Base-by-base conservation (phyloP, 176 grass and related monocot genomes). In the Tuctoria greenei region DNA sequence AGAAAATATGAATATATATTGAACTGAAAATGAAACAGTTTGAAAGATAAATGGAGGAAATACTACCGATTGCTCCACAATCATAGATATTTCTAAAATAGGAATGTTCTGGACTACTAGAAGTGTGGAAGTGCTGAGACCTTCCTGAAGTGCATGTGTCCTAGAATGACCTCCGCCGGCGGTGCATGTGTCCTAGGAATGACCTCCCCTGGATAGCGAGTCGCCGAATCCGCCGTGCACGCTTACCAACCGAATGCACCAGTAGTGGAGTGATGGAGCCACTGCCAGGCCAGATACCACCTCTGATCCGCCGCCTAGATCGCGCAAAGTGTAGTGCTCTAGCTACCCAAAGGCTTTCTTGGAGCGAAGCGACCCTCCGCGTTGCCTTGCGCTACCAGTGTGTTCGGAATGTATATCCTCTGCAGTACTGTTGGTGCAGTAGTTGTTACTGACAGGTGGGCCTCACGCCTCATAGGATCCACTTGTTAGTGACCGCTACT, bases 271-370 rank as follows among this genome's bases (percentile, higher is more conserved):
- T 35, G 1, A 10, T 8, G 60, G 60, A 36, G 28, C 18, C 6
- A 10, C 39, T 10, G 20, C n/a, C 52, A 16, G 15, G 12, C 50
- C 67, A 72, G 69, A 66, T 74, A 66, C 79, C 9, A 52, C 54
- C 64, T 15, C 41, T 2, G 46, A 9, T 10, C 54, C 64, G 72
- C 50, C 51, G 10, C 45, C 36, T 31, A 10, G 23, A n/a, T 27
- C 17, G 52, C 35, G 41, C 50, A 25, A 28, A 25, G 7, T 17
- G 60, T 27, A 17, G 18, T 11, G 57, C 57, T 28, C 57, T 28
- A 3, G 57, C 1, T 14, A 12, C 7, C 31, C 36, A 49, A 79
- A 15, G 21, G 45, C 62, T 67, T 41, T 66, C 60, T 63, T 36
- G 26, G 73, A 64, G 73, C 5, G 4, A n/a, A 64, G 73, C 5